phyloP scores from a whole-genome alignment of 805 yeast genomes.

The Lipomyces orientalis region DNA sequence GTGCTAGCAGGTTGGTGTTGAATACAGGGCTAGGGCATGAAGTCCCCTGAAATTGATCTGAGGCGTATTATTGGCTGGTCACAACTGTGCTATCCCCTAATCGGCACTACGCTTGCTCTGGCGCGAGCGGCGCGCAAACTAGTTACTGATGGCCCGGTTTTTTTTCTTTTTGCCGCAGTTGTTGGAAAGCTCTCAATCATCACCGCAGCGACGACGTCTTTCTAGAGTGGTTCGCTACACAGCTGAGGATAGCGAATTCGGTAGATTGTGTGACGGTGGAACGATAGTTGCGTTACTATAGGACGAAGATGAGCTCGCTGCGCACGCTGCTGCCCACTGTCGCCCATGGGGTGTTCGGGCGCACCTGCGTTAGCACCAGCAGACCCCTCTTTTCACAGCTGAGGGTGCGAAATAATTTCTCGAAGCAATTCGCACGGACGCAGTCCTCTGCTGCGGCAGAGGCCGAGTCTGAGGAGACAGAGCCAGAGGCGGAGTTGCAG shows the following conservation, averaged over 20 bases:
- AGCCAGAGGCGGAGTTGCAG: neutral
- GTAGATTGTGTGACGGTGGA: neutral
- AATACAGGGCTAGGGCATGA: neutral
- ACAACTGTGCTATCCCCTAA: neutral
- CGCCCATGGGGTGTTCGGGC: neutral
- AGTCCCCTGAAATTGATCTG: neutral
- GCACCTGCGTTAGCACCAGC: neutral
- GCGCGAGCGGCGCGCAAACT: neutral
- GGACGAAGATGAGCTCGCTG: constrained; percentile 7
- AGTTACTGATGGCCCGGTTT: neutral
- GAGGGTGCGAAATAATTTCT: neutral
- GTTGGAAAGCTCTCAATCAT: neutral
- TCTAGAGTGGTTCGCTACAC: neutral
- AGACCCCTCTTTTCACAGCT: neutral
- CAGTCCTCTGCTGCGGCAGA: constrained; percentile 25
- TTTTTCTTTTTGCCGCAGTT: neutral
- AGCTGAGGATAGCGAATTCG: neutral
- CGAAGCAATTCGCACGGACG: constrained; percentile 40
- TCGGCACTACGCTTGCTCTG: neutral
- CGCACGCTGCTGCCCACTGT: constrained; percentile 3
- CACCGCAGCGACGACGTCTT: neutral
- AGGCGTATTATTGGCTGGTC: constrained; percentile 1
- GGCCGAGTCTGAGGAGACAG: constrained; percentile 12
- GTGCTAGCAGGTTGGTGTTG: too few species aligned
- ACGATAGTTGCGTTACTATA: neutral